Evolutionary conservation across 2,329 filamentous ascomycete genomes (phyloP).

Genomic region (Neonectria neomacrospora): DNA sequence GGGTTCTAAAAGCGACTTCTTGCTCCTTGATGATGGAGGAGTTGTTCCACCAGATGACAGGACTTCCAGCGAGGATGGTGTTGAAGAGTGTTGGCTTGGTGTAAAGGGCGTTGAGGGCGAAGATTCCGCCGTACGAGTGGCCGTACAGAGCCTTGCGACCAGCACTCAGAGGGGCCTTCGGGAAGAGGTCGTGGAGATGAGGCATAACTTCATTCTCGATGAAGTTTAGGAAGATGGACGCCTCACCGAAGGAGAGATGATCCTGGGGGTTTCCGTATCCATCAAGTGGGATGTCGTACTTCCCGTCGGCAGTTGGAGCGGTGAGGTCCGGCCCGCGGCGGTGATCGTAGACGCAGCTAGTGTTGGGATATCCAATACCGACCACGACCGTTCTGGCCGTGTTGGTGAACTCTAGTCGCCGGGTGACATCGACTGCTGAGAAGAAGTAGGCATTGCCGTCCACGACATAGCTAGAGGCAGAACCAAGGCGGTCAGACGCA

Average conservation of each 20-base stretch:
- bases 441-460: constrained; percentile 52
- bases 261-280: constrained; percentile 40
- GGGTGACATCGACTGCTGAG: constrained; percentile 47
- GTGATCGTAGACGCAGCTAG: constrained; percentile 44
- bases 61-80: constrained; percentile 57
- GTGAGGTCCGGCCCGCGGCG: constrained; percentile 48
- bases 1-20: constrained; percentile 42
- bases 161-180: constrained; percentile 46
- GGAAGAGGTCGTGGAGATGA: constrained; percentile 45
- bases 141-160: constrained; percentile 58
- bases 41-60: constrained; percentile 60
- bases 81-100: constrained; percentile 55
- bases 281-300: constrained; percentile 42
- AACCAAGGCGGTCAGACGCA: not conserved
- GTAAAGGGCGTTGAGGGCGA: constrained; percentile 57
- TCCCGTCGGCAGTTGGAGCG: constrained; percentile 37
- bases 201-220: constrained; percentile 54
- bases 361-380: constrained; percentile 48
- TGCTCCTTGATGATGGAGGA: constrained; percentile 52
- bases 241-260: constrained; percentile 52
- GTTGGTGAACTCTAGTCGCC: constrained; percentile 42
- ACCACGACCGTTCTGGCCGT: constrained; percentile 46
- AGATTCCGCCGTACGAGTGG: constrained; percentile 62
- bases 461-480: constrained; percentile 44
- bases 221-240: constrained; percentile 57